Evolutionary conservation across 2,329 filamentous ascomycete species (phyloP).

Genomic region (Aureobasidium uvarum): DNA sequence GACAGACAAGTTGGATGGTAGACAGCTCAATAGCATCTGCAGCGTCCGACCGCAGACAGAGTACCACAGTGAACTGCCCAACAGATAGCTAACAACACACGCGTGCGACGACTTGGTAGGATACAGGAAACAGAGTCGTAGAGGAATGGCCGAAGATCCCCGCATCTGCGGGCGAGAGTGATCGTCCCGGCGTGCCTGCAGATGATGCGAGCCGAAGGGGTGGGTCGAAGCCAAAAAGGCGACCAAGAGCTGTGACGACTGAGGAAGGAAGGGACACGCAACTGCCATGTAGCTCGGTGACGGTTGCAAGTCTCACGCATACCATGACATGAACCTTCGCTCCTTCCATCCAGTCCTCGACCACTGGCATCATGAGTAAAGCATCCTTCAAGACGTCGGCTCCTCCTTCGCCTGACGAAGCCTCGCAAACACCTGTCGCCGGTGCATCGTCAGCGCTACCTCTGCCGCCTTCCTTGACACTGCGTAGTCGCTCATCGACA

Average conservation of each 20-base stretch:
- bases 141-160: background rate
- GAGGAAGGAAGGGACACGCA: conserved; percentile 7
- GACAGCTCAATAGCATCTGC: background rate
- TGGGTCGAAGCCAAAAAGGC: conserved; percentile 8
- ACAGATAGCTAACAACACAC: background rate
- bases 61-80: background rate
- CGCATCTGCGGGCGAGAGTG: background rate
- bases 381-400: conserved; percentile 6
- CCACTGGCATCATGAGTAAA: conserved; percentile 6
- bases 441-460: conserved; percentile 26
- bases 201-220: conserved; percentile 13
- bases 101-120: background rate
- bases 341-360: background rate
- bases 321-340: background rate
- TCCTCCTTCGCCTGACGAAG: conserved; percentile 13
- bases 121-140: too few relatives aligned
- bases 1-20: background rate
- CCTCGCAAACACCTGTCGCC: background rate
- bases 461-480: conserved; percentile 1
- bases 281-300: background rate
- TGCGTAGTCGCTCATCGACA: conserved; percentile 16
- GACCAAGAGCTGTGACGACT: conserved; percentile 2
- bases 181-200: conserved; percentile 6
- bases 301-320: background rate
- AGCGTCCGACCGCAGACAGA: background rate